Evolutionary conservation across 768 basidiomycete species (phyloP), one percentile per base, ranked within the genome.

Genomic region (Pleurotus giganteus): DNA sequence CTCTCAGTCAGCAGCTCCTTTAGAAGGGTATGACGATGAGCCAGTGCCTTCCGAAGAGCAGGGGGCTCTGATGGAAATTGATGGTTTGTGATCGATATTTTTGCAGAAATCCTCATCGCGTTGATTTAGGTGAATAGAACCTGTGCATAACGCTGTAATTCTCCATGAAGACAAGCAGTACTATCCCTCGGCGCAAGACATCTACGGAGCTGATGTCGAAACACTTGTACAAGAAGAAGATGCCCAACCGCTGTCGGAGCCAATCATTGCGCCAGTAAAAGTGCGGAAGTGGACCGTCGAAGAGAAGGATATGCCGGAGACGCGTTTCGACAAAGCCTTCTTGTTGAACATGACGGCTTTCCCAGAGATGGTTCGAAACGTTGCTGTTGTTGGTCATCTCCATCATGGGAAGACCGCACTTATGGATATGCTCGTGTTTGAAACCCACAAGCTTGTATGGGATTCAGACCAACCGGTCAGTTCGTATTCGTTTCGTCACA

Each of bases 151-250:
- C 57, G 91, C 91, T 46, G 88, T 94, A 17, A 69, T 98, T 41
- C 77, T 98, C 42, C 96, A 98, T 63, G 97, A 98, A 68, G 91
- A 99, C 73, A 99, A 99, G 71, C 91, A 94, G 69, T 98, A 99
- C 70, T 99, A 99, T 68, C 91, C 94, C 12, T 89, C 89, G 12
- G 96, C 97, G 1, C 78, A 77, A 53, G 94, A 98, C 15, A 84
- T 95, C 1, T 99, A 99, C 69, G 97, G 97, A 2, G 77, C 83
- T 34, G 97, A 86, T 56, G 97, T 99, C 27, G 96, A 98, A 72
- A 90, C 97, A 1, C 72, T 98, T 61, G 97, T 99, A 2, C 97
- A 98, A 67, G 97, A 99, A 70, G 97, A 99, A 72, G 97, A 99
- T 66, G 85, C 91, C 2, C 97, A 99, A 68, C 94, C 94, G 12